These are phyloP conservation scores for Aspergillus neotritici DNA, from an alignment of 2,329 filamentous ascomycete genomes.

Conservation along the genomic window DNA sequence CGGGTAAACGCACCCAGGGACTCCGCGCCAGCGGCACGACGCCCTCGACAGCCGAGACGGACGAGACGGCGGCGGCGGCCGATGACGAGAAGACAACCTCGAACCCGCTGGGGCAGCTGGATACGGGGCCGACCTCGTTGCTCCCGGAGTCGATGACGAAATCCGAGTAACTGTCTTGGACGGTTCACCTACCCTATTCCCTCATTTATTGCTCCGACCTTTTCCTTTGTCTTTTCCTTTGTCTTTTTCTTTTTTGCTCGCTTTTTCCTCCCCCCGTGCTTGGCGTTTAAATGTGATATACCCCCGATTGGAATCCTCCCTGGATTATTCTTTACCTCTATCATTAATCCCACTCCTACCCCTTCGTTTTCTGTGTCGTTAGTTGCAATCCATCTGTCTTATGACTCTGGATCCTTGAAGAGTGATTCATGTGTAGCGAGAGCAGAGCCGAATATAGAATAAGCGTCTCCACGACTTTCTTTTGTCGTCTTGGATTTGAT, in stretches of 20 bases:
- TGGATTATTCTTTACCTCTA: slow-evolving; percentile 16
- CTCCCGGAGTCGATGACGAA: slow-evolving; percentile 24
- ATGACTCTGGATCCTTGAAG: neutral
- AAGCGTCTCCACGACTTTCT: too few relatives aligned
- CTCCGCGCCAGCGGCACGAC: slow-evolving; percentile 26
- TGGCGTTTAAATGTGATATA: slow-evolving; percentile 39
- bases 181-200: slow-evolving; percentile 2
- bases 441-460: too few relatives aligned
- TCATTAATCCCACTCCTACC: neutral
- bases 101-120: slow-evolving; percentile 24
- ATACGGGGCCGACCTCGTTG: slow-evolving; percentile 21
- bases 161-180: slow-evolving; percentile 14
- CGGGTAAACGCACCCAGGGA: slow-evolving; percentile 32
- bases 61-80: slow-evolving; percentile 15
- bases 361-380: slow-evolving; percentile 19
- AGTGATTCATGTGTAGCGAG: too few relatives aligned
- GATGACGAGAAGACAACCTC: slow-evolving; percentile 10
- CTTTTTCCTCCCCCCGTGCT: slow-evolving; percentile 7
- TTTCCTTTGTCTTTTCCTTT: slow-evolving; percentile 7
- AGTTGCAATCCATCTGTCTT: neutral
- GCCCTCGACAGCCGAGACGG: slow-evolving; percentile 12
- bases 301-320: slow-evolving; percentile 28
- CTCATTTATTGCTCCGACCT: neutral
- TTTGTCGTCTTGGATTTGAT: too few relatives aligned
- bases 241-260: slow-evolving; percentile 7